Evolutionary conservation across 257 asterid genomes (phyloP).

Genomic region (Knoxia roxburghii): DNA sequence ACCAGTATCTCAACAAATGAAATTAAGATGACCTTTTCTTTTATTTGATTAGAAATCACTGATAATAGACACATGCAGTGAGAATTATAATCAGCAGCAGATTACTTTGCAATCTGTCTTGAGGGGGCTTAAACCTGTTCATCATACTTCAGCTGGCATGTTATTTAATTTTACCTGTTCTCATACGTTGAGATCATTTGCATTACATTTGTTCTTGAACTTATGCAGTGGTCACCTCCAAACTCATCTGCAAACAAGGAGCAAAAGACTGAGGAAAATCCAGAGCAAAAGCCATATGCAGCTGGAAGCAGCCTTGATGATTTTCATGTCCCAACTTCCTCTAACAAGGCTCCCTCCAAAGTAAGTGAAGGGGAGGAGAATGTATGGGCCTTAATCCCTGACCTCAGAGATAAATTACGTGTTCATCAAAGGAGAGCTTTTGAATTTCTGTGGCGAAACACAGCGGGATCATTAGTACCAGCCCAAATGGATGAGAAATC

Average conservation of each 20-base stretch:
- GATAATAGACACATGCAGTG: neutral
- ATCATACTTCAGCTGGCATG: neutral
- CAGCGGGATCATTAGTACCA: conserved; percentile 81
- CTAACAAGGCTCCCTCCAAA: conserved; percentile 42
- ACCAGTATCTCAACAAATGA: neutral
- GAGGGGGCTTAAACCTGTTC: neutral
- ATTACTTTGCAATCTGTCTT: neutral
- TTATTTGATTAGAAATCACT: neutral
- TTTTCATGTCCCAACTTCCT: conserved; percentile 49
- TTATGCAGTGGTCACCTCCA: conserved; percentile 37
- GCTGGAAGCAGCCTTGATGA: conserved; percentile 33
- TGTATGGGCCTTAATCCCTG: conserved; percentile 93
- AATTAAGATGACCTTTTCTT: neutral
- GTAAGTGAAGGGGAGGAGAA: conserved; percentile 47
- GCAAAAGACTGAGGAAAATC: conserved; percentile 41
- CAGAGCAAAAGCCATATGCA: conserved; percentile 38
- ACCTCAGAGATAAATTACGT: conserved; percentile 57
- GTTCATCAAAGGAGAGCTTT: conserved; percentile 78
- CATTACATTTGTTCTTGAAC: neutral
- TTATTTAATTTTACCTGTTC: neutral
- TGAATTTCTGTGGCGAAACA: conserved; percentile 89
- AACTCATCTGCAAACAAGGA: conserved; percentile 45
- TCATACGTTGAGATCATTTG: neutral
- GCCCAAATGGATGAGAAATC: conserved; percentile 59
- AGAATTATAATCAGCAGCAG: too few species aligned